Evolutionary conservation across 768 basidiomycete species (phyloP), one percentile per base, ranked within the genome.

Genomic region (Pholiota molesta): DNA sequence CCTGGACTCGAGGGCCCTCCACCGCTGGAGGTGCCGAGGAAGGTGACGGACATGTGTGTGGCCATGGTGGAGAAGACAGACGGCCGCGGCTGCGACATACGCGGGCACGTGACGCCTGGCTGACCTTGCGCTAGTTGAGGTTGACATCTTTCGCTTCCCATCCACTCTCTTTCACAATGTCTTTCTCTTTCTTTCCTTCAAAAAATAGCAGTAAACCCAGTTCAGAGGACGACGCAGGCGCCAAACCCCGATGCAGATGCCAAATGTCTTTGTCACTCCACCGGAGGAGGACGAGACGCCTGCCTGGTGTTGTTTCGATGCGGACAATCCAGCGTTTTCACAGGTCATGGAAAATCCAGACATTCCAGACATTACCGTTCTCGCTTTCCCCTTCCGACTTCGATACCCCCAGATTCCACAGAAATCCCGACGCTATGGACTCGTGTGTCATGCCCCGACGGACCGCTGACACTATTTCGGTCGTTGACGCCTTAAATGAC

Each of bases 11-110:
- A 81, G 2, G 92, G 92, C 0, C 92, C 92, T 11, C 91, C 89
- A 7, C 92, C 92, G 29, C 86, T 86, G 45, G 83, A 88, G 1
- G 90, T 93, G 14, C 92, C 92, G 9, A 94, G 77, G 69, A 94
- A 94, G 26, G 85, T 88, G 45, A 92, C 77, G 17, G 75, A 74
- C 75, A 91, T 83, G 58, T 79, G 68, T 52, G 70, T 71, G 33
- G 72, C 61, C 79, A 81, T 81, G 42, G 45, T 40, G 29, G 52
- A 60, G 33, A 54, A 47, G 55, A n/a, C 21, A 26, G 29, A 9
- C 28, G 14, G 21, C 42, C 13, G 21, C 19, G 4, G 33, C 53
- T 55, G 42, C 37, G 33, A 37, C 35, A 37, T 11, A 64, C 68
- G 65, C 72, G 73, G 54, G 28, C 75, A 77, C 74, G 74, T 77